These are phyloP conservation scores for Trametes gibbosa DNA, from an alignment of 768 basidiomycete genomes.

Conservation along the genomic window DNA sequence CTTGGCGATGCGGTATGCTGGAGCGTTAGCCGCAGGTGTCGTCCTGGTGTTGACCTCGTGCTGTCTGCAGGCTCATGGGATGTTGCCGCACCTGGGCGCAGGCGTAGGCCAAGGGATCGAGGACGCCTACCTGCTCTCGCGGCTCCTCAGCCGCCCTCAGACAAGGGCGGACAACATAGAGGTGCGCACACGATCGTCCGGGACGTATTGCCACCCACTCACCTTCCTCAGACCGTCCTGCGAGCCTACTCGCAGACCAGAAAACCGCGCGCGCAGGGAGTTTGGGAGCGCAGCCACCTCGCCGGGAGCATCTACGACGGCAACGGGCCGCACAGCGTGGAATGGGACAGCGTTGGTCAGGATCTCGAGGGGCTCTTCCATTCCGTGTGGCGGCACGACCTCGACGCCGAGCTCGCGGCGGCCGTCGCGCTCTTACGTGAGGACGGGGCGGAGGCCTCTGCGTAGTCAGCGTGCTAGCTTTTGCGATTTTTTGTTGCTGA, in stretches of 20 bases:
- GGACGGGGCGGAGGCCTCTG: neutral
- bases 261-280: slow-evolving; percentile 48
- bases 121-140: slow-evolving; percentile 47
- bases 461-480: neutral
- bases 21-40: no score
- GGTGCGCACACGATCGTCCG: slow-evolving; percentile 26
- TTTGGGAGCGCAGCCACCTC: slow-evolving; percentile 39
- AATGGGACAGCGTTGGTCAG: slow-evolving; percentile 30
- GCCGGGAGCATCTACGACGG: slow-evolving; percentile 45
- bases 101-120: slow-evolving; percentile 62
- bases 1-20: neutral
- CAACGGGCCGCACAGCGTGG: slow-evolving; percentile 32
- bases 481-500: neutral
- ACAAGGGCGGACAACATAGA: slow-evolving; percentile 40
- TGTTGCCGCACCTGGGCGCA: slow-evolving; percentile 36
- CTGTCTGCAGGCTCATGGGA: neutral
- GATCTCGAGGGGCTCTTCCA: slow-evolving; percentile 42
- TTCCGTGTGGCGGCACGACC: slow-evolving; percentile 48
- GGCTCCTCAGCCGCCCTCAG: slow-evolving; percentile 43
- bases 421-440: slow-evolving; percentile 29
- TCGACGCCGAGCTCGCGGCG: slow-evolving; percentile 33
- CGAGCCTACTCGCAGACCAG: slow-evolving; percentile 43
- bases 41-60: neutral
- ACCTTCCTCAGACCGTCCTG: slow-evolving; percentile 42
- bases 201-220: neutral